Evolutionary conservation across 306 rosid genomes (phyloP).

Genomic region (Cicer judaicum): DNA sequence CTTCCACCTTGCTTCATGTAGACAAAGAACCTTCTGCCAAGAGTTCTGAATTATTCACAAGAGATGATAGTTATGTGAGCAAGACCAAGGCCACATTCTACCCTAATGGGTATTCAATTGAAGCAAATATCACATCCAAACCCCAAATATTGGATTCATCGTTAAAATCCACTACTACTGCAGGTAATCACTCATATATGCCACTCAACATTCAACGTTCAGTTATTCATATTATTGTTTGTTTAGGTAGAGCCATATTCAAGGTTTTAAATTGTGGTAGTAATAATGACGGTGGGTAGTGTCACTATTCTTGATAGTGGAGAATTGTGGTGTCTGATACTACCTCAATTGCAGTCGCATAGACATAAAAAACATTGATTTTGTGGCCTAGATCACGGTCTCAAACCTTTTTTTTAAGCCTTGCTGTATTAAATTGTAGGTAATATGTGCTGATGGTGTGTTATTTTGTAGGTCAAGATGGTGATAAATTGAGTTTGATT

Average conservation of each 20-base stretch:
- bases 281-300: background rate
- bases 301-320: background rate
- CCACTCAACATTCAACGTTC: conserved; percentile 4
- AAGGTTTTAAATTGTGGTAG: background rate
- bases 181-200: conserved; percentile 50
- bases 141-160: conserved; percentile 69
- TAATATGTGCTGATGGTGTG: conserved; percentile 37
- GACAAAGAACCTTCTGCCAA: conserved; percentile 48
- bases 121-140: conserved; percentile 53
- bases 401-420: background rate
- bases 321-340: background rate
- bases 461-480: conserved; percentile 69
- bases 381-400: background rate
- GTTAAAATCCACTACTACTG: conserved; percentile 48
- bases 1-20: conserved; percentile 44
- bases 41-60: conserved; percentile 51
- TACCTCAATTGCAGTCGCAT: background rate
- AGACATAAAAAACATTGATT: background rate
- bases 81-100: conserved; percentile 57
- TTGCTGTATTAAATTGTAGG: background rate
- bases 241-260: background rate
- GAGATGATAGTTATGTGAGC: conserved; percentile 77
- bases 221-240: conserved; percentile 19
- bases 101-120: conserved; percentile 60
- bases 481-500: conserved; percentile 79